Base-by-base conservation (phyloP, 2,329 filamentous ascomycete species). In the Exophiala calicioides region DNA sequence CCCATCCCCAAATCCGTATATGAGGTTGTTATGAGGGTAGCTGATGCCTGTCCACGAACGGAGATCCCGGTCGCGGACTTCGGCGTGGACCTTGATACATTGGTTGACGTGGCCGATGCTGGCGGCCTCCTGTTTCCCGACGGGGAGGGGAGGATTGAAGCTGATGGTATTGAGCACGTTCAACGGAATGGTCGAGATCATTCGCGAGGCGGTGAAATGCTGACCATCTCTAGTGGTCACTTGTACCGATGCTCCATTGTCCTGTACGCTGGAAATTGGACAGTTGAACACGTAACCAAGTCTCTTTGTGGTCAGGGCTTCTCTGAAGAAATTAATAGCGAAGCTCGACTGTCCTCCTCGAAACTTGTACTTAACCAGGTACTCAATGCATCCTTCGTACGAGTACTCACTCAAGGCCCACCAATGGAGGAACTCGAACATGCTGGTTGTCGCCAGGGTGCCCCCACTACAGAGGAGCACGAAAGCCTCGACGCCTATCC, bases 341-440 rank as follows among this genome's bases (percentile, higher is more conserved):
- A 77, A 74, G 20, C 60, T 67, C 0, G 70, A 73, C 52, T 77
- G 74, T 0, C 74, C 74, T 1, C 60, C 60, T 9, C 60, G 62
- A 52, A 70, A 67, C 53, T 74, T 74, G 56, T 69, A 73, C 15
- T 65, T 66, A 27, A 70, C 65, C 2, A 70, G 57, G n/a, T 63
- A 62, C 20, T 70, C 64, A 19, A 71, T 61, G 29, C 66, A 70
- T 1, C 65, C 68, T 12, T 61, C 57, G 41, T 68, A 73, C 4
- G 61, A 66, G 55, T 72, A 73, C 20, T 65, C 71, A 42, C 63
- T 63, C 1, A 72, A 58, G 6, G 68, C 73, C 72, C 67, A 76
- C 73, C 72, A 75, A 46, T 73, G 72, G 13, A 77, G 57, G 23
- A 76, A 68, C 42, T 77, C 73, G 36, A 70, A 69, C 47, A 77